Conservation (phyloP, 2,329 filamentous ascomycete species). For the Helminthosporium solani region DNA sequence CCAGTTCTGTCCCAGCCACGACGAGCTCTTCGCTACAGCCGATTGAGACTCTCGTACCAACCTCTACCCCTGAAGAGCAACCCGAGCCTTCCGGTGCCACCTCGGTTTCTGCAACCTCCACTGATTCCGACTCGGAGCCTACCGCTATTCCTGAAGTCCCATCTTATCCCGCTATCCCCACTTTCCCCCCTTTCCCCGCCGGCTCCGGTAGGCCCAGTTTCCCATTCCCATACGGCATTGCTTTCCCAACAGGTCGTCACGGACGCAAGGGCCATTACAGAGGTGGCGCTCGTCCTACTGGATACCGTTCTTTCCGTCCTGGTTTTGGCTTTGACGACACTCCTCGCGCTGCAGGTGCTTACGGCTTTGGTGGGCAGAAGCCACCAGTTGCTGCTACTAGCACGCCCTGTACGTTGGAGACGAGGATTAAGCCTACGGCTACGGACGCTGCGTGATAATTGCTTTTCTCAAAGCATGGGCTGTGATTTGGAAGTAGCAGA, state of each 20-base stretch:
- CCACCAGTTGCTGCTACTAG: background rate
- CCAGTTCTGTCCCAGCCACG: no score
- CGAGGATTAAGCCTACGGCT: conserved; percentile 22
- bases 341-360: background rate
- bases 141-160: background rate
- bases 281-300: conserved; percentile 18
- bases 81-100: background rate
- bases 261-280: background rate
- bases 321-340: background rate
- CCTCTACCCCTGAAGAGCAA: background rate
- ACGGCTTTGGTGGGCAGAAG: no score
- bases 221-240: background rate
- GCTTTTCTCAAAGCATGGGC: background rate
- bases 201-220: background rate
- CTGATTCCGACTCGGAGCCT: background rate
- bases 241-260: background rate
- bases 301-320: conserved; percentile 5
- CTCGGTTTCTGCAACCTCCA: background rate
- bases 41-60: conserved; percentile 1
- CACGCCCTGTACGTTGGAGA: conserved; percentile 25
- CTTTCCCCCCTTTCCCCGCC: background rate
- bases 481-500: background rate
- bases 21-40: background rate
- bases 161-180: background rate
- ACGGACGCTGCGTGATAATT: conserved; percentile 8